phyloP scores from a whole-genome alignment of 805 yeast species.

The Lipomyces chichibuensis region DNA sequence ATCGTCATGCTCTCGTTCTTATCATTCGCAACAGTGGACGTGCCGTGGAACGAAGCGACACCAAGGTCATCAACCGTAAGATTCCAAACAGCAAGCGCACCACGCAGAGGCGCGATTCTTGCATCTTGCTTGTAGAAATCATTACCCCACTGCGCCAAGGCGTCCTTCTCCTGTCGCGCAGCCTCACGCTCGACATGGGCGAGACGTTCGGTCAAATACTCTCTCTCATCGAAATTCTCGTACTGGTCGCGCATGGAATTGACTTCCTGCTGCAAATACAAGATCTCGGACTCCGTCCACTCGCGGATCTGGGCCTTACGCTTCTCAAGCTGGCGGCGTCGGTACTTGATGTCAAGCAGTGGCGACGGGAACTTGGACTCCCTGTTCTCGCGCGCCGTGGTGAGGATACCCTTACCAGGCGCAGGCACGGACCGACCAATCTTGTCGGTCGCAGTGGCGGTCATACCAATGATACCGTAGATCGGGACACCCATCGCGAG shows the following conservation, averaged over 20 bases:
- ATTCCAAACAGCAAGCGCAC: conserved; percentile 92
- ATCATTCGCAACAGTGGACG: conserved; percentile 97
- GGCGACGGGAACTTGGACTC: conserved; percentile 76
- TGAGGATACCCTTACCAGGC: conserved; percentile 99
- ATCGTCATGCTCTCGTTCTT: conserved; percentile 95
- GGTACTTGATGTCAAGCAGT: conserved; percentile 85
- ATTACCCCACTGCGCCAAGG: conserved; percentile 94
- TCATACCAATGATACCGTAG: conserved; percentile 89
- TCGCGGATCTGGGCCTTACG: conserved; percentile 75
- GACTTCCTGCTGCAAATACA: conserved; percentile 70
- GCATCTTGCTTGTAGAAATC: conserved; percentile 89
- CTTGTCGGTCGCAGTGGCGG: conserved; percentile 97
- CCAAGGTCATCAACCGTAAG: conserved; percentile 92
- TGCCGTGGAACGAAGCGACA: conserved; percentile 98
- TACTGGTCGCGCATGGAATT: conserved; percentile 50
- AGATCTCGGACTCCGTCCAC: conserved; percentile 85
- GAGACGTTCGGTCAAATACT: conserved; percentile 76
- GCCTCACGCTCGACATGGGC: conserved; percentile 88
- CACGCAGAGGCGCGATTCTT: conserved; percentile 94
- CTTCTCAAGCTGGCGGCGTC: conserved; percentile 83
- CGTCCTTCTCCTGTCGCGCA: conserved; percentile 78
- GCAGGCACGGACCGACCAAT: conserved; percentile 99
- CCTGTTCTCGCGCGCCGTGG: conserved; percentile 95
- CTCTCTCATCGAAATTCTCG: conserved; percentile 49
- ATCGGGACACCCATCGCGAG: conserved; percentile 98